A percentile compares a stretch with the other conserved stretches of the same genome.
Evolutionary conservation across 192 early-diverging fungal species (phyloP).

Genomic region (Endogone sp.): DNA sequence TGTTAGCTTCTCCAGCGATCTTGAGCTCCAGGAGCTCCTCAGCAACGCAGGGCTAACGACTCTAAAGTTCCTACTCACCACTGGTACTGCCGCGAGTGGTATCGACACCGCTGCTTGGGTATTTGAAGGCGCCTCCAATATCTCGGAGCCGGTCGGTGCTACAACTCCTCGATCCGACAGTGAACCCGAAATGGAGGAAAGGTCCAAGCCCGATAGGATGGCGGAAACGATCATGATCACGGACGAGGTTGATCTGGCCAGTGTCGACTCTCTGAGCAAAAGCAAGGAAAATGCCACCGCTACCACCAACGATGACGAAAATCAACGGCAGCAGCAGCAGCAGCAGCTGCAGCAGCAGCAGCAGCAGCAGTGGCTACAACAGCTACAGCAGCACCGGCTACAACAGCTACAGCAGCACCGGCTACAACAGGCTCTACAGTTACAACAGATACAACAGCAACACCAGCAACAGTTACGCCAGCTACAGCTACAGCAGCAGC

Average conservation of each 20-base stretch:
- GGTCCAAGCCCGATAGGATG: not conserved
- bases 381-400: too few species aligned
- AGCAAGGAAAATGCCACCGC: not conserved
- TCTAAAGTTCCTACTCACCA: not conserved
- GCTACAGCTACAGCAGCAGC: too few species aligned
- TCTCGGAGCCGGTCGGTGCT: not conserved
- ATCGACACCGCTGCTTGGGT: not conserved
- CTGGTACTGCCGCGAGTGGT: not conserved
- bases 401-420: too few species aligned
- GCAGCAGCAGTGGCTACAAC: too few species aligned
- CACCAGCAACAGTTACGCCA: too few species aligned
- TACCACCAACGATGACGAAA: not conserved
- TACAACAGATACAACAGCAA: too few species aligned
- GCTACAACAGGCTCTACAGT: too few species aligned
- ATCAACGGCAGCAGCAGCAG: too few species aligned
- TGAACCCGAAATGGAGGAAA: slow-evolving; percentile 1
- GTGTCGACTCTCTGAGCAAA: not conserved
- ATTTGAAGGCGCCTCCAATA: not conserved
- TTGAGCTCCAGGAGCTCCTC: not conserved
- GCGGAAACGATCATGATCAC: not conserved
- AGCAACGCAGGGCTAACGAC: not conserved
- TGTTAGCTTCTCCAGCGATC: not conserved
- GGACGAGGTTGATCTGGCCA: not conserved
- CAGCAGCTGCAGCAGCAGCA: too few species aligned
- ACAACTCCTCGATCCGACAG: not conserved